A percentile compares a stretch with the other conserved stretches of the same genome.
Evolutionary conservation across 2,329 filamentous ascomycete species (phyloP).

Genomic region (Westerdykella aurantiaca): DNA sequence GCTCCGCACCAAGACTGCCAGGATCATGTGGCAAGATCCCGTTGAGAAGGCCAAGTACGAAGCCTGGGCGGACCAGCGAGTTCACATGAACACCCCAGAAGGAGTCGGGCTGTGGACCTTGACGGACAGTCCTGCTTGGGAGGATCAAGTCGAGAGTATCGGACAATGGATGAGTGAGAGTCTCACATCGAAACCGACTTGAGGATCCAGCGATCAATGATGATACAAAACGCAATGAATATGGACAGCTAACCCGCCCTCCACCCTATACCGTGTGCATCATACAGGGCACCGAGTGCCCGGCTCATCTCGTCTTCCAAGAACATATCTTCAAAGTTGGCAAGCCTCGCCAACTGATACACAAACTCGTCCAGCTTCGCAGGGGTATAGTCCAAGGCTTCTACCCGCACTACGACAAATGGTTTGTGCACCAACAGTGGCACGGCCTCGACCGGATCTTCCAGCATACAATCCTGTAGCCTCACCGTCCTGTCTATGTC

Average conservation of each 20-base stretch:
- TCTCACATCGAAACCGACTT: constrained; percentile 8
- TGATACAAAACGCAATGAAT: background rate
- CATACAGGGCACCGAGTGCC: background rate
- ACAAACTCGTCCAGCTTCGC: constrained; percentile 9
- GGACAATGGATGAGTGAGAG: constrained; percentile 26
- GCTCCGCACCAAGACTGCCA: constrained; percentile 19
- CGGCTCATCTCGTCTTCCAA: constrained; percentile 1
- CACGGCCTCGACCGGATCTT: background rate
- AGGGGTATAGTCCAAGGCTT: constrained; percentile 4
- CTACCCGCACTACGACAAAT: constrained; percentile 8
- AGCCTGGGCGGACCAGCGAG: constrained; percentile 17
- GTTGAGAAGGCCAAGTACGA: constrained; percentile 26
- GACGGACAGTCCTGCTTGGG: constrained; percentile 4
- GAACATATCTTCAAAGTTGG: constrained; percentile 3
- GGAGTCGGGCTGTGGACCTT: constrained; percentile 26
- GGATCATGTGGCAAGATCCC: constrained; percentile 19
- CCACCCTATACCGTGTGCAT: background rate
- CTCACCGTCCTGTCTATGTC: background rate
- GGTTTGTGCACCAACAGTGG: background rate
- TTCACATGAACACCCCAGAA: constrained; percentile 10
- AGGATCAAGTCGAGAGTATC: constrained; percentile 11
- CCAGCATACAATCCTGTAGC: background rate
- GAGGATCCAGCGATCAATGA: background rate
- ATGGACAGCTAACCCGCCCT: background rate
- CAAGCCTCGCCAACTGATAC: constrained; percentile 3